These are phyloP conservation scores for Colletotrichum eleusines DNA, from an alignment of 2,329 filamentous ascomycete genomes.

Conservation along the genomic window DNA sequence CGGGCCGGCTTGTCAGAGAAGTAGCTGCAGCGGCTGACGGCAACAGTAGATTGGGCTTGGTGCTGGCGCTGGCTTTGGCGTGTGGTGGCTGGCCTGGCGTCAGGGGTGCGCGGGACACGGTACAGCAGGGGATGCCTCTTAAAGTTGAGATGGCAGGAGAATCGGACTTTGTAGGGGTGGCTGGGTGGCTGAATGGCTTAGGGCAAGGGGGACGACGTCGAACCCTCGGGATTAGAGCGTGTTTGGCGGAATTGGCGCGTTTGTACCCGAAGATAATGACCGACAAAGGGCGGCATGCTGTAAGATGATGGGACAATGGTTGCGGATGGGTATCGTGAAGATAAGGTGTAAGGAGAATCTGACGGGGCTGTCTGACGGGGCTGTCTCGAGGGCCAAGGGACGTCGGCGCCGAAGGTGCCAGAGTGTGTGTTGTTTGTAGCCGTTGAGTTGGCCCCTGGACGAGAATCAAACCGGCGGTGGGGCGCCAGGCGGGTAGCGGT, in stretches of 20 bases:
- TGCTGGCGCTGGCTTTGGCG: constrained; percentile 29
- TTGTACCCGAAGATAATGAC: not conserved
- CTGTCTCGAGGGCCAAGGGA: constrained; percentile 23
- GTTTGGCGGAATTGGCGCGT: constrained; percentile 10
- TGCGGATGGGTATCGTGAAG: constrained; percentile 18
- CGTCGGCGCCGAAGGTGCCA: too few relatives aligned
- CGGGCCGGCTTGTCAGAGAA: constrained; percentile 37
- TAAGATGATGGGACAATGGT: not conserved
- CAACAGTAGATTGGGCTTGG: constrained; percentile 33
- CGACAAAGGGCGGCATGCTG: not conserved
- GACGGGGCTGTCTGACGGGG: constrained; percentile 1
- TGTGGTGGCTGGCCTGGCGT: constrained; percentile 31
- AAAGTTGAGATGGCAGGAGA: constrained; percentile 20
- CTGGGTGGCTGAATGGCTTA: constrained; percentile 9
- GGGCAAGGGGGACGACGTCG: too few relatives aligned
- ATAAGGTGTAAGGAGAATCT: constrained; percentile 18
- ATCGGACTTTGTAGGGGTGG: constrained; percentile 19
- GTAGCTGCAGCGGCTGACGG: constrained; percentile 38
- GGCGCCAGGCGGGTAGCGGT: constrained; percentile 20
- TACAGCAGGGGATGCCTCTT: constrained; percentile 24
- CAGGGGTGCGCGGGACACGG: constrained; percentile 35
- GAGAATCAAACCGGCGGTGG: constrained; percentile 23
- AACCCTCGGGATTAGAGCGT: too few relatives aligned
- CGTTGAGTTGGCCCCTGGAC: not conserved
- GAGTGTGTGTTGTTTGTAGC: too few relatives aligned